A percentile compares a stretch with the other conserved stretches of the same genome.
Evolutionary conservation across 345 rosid genomes (phyloP).

Genomic region (Carallia pectinifolia): DNA sequence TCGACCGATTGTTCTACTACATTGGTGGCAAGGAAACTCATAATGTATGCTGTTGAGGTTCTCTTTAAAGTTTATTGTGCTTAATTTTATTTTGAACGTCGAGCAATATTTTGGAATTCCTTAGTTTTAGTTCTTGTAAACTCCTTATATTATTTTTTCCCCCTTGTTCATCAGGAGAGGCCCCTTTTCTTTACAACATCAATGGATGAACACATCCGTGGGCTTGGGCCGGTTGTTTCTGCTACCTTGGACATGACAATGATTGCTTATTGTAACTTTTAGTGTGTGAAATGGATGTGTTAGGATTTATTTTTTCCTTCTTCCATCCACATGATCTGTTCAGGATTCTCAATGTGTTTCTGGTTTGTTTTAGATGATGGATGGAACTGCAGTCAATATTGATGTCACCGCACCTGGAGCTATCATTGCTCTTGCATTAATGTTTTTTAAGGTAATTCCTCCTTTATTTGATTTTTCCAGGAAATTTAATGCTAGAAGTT

Average conservation of each 20-base stretch:
- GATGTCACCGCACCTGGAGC: slow-evolving; percentile 99
- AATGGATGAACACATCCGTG: slow-evolving; percentile 59
- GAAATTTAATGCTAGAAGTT: slow-evolving; percentile 11
- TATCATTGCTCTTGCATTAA: slow-evolving; percentile 78
- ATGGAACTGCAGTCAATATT: slow-evolving; percentile 69
- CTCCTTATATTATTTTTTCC: slow-evolving; percentile 14
- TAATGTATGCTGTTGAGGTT: slow-evolving; percentile 41
- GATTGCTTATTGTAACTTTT: slow-evolving; percentile 3
- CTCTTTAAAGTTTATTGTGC: slow-evolving; percentile 13
- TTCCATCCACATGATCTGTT: neutral
- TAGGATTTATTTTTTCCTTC: neutral
- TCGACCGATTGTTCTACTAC: slow-evolving; percentile 75
- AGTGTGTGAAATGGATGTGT: too few relatives aligned
- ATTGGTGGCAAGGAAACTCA: slow-evolving; percentile 84
- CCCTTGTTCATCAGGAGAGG: slow-evolving; percentile 51
- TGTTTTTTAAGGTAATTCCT: slow-evolving; percentile 76
- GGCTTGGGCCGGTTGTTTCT: slow-evolving; percentile 67
- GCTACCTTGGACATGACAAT: slow-evolving; percentile 19
- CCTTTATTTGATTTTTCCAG: slow-evolving; percentile 12
- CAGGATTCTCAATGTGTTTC: neutral
- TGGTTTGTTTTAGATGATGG: slow-evolving; percentile 61
- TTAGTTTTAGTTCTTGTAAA: slow-evolving; percentile 18
- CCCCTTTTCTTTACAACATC: slow-evolving; percentile 45
- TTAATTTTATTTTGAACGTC: slow-evolving; percentile 8
- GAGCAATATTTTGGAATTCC: slow-evolving; percentile 12